Evolutionary conservation across 2,329 filamentous ascomycete species (phyloP).

Genomic region (Aciculosporium take): DNA sequence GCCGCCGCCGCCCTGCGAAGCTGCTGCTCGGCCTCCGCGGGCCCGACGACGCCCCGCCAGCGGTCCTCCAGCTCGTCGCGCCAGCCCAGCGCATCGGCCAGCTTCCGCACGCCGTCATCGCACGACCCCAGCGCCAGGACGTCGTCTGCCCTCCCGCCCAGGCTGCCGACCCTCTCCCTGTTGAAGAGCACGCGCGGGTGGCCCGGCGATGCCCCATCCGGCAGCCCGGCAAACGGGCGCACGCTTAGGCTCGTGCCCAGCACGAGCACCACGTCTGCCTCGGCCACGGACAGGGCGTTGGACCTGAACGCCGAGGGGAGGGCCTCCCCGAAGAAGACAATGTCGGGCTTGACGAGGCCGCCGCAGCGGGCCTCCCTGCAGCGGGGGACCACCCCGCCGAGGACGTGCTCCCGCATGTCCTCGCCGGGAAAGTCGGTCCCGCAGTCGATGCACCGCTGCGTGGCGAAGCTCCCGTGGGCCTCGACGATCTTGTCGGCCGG

Average conservation of each 20-base stretch:
- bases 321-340: conserved; percentile 81
- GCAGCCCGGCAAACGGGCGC: conserved; percentile 77
- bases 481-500: conserved; percentile 72
- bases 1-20: conserved; percentile 19
- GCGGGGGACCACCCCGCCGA: conserved; percentile 51
- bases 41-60: conserved; percentile 56
- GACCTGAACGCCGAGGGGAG: conserved; percentile 29
- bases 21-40: conserved; percentile 40
- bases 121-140: conserved; percentile 73
- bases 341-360: conserved; percentile 82
- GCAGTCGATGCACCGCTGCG: conserved; percentile 85
- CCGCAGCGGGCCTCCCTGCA: conserved; percentile 50
- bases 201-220: conserved; percentile 43
- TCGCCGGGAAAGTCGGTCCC: conserved; percentile 55
- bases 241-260: conserved; percentile 82
- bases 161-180: conserved; percentile 61
- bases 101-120: conserved; percentile 62
- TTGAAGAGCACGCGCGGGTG: conserved; percentile 79
- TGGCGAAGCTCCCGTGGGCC: conserved; percentile 89
- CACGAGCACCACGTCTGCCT: conserved; percentile 67
- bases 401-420: conserved; percentile 57
- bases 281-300: conserved; percentile 30
- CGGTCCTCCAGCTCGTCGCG: conserved; percentile 61
- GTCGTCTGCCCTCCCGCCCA: conserved; percentile 70
- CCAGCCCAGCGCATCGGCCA: conserved; percentile 78